Base-by-base conservation (phyloP, 2,329 filamentous ascomycete genomes). In the Cytospora piceae region DNA sequence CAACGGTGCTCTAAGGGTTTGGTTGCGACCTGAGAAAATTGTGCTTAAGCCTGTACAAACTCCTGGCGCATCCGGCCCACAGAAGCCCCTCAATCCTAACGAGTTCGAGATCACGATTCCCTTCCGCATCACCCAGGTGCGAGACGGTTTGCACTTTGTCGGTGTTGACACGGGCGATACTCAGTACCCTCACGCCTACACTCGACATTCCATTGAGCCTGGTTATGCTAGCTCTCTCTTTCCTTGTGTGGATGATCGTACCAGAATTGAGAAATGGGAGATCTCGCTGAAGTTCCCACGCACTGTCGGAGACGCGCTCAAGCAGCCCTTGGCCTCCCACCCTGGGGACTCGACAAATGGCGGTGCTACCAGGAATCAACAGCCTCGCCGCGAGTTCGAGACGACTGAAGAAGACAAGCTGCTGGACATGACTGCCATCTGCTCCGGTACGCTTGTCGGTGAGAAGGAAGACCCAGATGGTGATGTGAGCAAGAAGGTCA, bases 131-230 rank as follows among this genome's bases (percentile, higher is more conserved):
- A 87, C 87, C 59, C 87, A 87, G 71, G 89, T 94, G 59, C 85
- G 92, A 55, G 95, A 99, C 75, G 94, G 93, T 27, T 77, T 98
- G 65, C 94, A 97, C 67, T 99, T 97, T 77, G 92, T 96, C 20
- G 94, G 95, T 4, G 85, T 95, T 46, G 88, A 93, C 54, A 88
- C 89, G 64, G 86, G 89, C 59, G 94, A 97, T 74, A 83, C 83
- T 64, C 87, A 94, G 68, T 99, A 94, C 75, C 93, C 95, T 0
- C 94, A 99, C 79, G 89, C 92, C 58, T 99, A 96, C 76, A 96
- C 94, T 0, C 90, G 89, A 51, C 93, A 94, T 73, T 91, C 90
- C 2, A 81, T 90, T 52, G 89, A 91, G 68, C 87, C 93, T 0
- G 93, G 94, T 34, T 89, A 88, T 22, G 89, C 93, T 0, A 94